Evolutionary conservation across 352 stramenopile genomes (phyloP).

Genomic region (Pythium dissotocum): DNA sequence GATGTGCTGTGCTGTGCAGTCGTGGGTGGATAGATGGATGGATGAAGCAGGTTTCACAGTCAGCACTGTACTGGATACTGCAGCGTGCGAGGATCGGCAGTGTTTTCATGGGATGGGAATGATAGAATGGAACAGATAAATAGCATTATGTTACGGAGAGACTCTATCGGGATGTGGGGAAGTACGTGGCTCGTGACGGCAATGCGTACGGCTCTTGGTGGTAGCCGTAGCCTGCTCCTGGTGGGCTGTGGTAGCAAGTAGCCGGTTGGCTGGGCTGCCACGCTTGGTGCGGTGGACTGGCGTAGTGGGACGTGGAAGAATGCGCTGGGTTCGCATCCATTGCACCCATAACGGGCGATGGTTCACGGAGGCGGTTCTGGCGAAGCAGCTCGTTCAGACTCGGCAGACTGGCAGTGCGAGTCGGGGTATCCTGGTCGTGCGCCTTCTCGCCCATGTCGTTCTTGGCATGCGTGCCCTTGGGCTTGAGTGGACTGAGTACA

Average conservation of each 20-base stretch:
- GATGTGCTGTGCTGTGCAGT: no score
- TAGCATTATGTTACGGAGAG: background rate
- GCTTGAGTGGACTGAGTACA: constrained; percentile 8
- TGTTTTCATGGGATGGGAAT: no score
- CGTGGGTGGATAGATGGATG: no score
- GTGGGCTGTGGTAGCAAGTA: background rate
- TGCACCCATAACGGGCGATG: background rate
- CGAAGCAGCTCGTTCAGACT: constrained; percentile 23
- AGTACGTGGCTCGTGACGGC: background rate
- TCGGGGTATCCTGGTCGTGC: background rate
- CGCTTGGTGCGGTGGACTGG: constrained; percentile 9
- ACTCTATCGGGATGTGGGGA: background rate
- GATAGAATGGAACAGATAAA: background rate
- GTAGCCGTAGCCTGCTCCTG: background rate
- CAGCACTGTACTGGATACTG: no score
- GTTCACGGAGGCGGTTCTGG: constrained; percentile 15
- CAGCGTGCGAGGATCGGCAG: no score
- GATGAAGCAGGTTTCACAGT: no score
- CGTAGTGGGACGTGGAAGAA: constrained; percentile 5
- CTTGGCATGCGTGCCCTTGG: constrained; percentile 3
- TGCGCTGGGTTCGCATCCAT: constrained; percentile 7
- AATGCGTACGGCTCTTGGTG: background rate
- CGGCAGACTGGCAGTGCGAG: constrained; percentile 7
- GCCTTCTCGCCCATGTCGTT: background rate
- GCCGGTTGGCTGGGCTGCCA: background rate